These are phyloP conservation scores for Irpex lacteus DNA, from an alignment of 1,284 basidiomycete species.

Conservation along the genomic window DNA sequence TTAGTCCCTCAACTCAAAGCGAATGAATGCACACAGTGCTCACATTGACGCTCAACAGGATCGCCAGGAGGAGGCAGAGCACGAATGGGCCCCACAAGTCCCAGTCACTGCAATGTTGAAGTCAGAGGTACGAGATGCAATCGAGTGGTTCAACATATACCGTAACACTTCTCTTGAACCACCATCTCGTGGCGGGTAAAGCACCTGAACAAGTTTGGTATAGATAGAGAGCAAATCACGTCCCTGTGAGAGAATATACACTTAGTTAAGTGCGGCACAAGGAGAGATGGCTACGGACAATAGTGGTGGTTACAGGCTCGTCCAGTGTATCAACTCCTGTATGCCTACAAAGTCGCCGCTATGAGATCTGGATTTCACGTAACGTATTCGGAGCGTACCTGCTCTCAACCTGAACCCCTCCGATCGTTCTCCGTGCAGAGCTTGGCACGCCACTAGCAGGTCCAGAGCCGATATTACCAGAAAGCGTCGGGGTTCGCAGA, in stretches of 20 bases:
- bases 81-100: conserved; percentile 94
- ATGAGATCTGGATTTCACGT: conserved; percentile 1
- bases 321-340: conserved; percentile 85
- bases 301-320: conserved; percentile 85
- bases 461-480: conserved; percentile 70
- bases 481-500: conserved; percentile 37
- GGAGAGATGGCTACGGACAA: conserved; percentile 52
- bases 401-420: conserved; percentile 85
- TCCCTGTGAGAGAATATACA: conserved; percentile 46
- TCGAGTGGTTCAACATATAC: conserved; percentile 32
- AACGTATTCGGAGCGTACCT: conserved; percentile 45
- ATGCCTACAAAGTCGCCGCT: conserved; percentile 44
- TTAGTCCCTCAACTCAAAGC: neutral
- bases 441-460: conserved; percentile 35
- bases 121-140: conserved; percentile 5
- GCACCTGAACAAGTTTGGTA: conserved; percentile 87
- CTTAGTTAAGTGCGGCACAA: neutral
- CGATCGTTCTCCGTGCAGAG: conserved; percentile 61
- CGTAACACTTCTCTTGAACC: conserved; percentile 77
- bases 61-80: conserved; percentile 80
- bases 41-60: conserved; percentile 88
- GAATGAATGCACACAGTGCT: conserved; percentile 23
- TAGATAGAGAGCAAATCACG: conserved; percentile 89
- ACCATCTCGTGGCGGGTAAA: conserved; percentile 77
- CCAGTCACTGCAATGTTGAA: conserved; percentile 69